A percentile compares a stretch with the other conserved stretches of the same genome.
These are phyloP conservation scores for Nosema muscidifuracis DNA, from an alignment of 371 early-diverging fungal genomes.

Conservation along the genomic window DNA sequence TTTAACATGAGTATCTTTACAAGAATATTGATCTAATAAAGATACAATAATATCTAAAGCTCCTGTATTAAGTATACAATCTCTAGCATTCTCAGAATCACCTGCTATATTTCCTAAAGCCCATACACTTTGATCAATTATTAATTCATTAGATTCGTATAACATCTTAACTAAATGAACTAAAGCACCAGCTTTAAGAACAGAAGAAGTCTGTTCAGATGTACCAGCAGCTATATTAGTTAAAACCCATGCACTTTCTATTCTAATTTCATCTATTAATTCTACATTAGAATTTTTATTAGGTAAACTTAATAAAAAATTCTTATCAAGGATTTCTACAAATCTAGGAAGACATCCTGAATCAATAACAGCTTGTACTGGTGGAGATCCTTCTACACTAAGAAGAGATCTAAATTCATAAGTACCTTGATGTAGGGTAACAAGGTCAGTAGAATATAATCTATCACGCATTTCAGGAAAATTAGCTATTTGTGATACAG, in stretches of 20 bases:
- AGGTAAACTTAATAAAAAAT: conserved; percentile 52
- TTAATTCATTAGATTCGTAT: conserved; percentile 72
- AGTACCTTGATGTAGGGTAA: conserved; percentile 68
- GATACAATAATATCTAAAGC: conserved; percentile 73
- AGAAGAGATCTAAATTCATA: conserved; percentile 86
- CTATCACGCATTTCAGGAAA: conserved; percentile 41
- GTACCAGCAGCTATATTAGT: conserved; percentile 99
- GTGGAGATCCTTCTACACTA: conserved; percentile 90
- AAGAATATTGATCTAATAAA: conserved; percentile 66
- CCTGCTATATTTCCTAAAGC: conserved; percentile 99
- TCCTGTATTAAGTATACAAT: conserved; percentile 76
- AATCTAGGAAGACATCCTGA: conserved; percentile 85
- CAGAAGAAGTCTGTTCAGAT: conserved; percentile 81
- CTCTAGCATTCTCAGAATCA: conserved; percentile 84
- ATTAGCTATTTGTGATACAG: conserved; percentile 36
- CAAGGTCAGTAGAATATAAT: conserved; percentile 42
- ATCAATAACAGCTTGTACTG: conserved; percentile 87
- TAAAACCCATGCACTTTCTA: conserved; percentile 98
- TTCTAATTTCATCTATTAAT: conserved; percentile 65
- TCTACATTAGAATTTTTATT: conserved; percentile 18
- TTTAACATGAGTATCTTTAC: conserved; percentile 23
- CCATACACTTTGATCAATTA: conserved; percentile 98
- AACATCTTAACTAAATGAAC: conserved; percentile 83
- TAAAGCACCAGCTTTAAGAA: conserved; percentile 83
- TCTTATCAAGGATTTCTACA: conserved; percentile 77